Evolutionary conservation across 331 rosid species (phyloP).

Genomic region (Ulmus americana): DNA sequence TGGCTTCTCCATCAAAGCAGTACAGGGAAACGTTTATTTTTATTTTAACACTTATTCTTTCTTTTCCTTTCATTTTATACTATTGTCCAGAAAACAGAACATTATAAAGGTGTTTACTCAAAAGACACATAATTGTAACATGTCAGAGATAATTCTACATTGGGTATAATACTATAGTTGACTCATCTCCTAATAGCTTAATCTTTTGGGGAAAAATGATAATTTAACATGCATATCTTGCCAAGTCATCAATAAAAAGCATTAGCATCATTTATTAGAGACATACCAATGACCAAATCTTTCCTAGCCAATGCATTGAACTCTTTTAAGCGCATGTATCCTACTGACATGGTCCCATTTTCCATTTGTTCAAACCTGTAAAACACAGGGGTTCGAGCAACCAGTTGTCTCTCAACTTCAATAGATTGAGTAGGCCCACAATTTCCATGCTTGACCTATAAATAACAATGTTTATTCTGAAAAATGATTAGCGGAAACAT

Average conservation of each 20-base stretch:
- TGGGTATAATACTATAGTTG: too few species aligned
- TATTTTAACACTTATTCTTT: not conserved
- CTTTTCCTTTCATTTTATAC: not conserved
- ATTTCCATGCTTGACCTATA: conserved; percentile 81
- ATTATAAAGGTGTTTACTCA: not conserved
- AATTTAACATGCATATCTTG: too few species aligned
- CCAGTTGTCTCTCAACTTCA: conserved; percentile 69
- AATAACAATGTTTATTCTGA: conserved; percentile 24
- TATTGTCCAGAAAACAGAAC: not conserved
- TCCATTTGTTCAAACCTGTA: conserved; percentile 74
- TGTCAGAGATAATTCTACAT: not conserved
- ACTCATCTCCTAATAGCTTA: too few species aligned
- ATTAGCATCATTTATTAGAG: not conserved
- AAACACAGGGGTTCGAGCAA: conserved; percentile 84
- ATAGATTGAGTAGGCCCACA: conserved; percentile 79
- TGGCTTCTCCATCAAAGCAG: not conserved
- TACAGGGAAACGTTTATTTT: not conserved
- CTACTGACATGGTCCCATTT: conserved; percentile 52
- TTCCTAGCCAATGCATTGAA: conserved; percentile 94
- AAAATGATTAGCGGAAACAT: conserved; percentile 18
- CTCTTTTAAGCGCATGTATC: conserved; percentile 86
- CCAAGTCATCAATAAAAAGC: not conserved
- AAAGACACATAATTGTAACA: not conserved
- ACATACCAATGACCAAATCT: conserved; percentile 68
- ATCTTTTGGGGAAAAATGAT: too few species aligned